Percentiles rank a stretch among this genome's conserved stretches.
Evolutionary conservation across 441 rosid species (phyloP).

Genomic region (Melastoma candidum): DNA sequence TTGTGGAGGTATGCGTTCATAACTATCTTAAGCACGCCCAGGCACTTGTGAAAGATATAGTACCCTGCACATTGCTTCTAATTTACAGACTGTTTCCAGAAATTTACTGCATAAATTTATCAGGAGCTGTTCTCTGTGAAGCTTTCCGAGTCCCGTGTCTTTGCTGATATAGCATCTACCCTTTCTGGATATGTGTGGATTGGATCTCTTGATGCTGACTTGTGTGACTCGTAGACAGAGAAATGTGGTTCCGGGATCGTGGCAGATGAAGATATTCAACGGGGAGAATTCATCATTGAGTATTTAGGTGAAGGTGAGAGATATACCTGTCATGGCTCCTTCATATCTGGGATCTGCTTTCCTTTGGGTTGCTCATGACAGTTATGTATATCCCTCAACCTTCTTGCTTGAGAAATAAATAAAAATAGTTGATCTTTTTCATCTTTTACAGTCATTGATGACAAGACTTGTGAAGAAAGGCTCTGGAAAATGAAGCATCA

Average conservation of each 20-base stretch:
- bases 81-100: no score
- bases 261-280: slow-evolving; percentile 80
- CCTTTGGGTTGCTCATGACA: no score
- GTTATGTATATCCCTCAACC: slow-evolving; percentile 2
- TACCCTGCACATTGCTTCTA: no score
- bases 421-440: slow-evolving; percentile 2
- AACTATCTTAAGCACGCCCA: no score
- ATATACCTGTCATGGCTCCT: no score
- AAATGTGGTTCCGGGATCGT: slow-evolving; percentile 93
- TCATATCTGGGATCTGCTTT: slow-evolving; percentile 6
- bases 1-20: slow-evolving; percentile 53
- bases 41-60: no score
- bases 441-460: slow-evolving; percentile 75
- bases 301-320: slow-evolving; percentile 90
- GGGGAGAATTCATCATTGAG: slow-evolving; percentile 90
- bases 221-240: slow-evolving; percentile 63
- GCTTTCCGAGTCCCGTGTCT: no score
- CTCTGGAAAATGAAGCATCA: slow-evolving; percentile 95
- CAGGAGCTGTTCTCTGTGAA: no score
- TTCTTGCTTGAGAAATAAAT: slow-evolving; percentile 4
- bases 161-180: no score
- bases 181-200: no score
- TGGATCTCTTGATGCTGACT: no score
- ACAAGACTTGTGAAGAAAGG: slow-evolving; percentile 95
- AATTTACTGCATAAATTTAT: no score